Evolutionary conservation across 495 filamentous ascomycete genomes (phyloP), one percentile per base, ranked within the genome.

Genomic region (Aspergillus taichungensis): DNA sequence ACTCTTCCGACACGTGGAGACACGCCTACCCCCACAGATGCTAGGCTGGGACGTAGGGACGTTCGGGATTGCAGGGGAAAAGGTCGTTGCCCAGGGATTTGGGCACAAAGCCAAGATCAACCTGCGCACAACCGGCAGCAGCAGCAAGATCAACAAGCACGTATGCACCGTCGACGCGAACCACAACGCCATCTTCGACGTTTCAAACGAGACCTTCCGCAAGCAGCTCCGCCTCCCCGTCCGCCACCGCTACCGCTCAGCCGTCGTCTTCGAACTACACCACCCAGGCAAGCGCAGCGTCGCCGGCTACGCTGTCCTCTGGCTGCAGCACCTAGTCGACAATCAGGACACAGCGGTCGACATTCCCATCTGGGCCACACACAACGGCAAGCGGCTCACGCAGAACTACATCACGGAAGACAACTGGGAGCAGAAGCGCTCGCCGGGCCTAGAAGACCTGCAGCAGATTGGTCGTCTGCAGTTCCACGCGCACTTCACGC

Each of bases 1-100:
- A 6, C 74, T 96, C 2, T 90, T 94, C 73, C 78, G 91, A 18
- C 85, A 83, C 38, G 75, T 95, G 18, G 91, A 94, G 59, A 82
- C 89, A 27, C 77, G 80, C 14, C 72, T 96, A 0, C 90, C 90
- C 6, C 83, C 85, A 0, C 69, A 79, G 14, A 80, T 92, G 67
- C 78, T 94, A 6, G 88, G 91, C 24, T 96, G 88, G 78, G 87
- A 96, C 47, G 85, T 95, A 11, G 92, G 92, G 29, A 94, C 89
- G 0, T 95, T 96, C 55, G 86, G 95, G 52, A 95, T 97, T 59
- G 57, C 57, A 0, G 81, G 78, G 0, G 76, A 87, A 18, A 77
- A 73, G 39, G 75, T 94, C 42, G 64, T 77, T 14, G 77, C 80
- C 0, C 62, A 68, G 35, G 59, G 67, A 8, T 89, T 84, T 56